Percentiles rank a stretch among this genome's conserved stretches.
phyloP scores from a whole-genome alignment of 2,329 filamentous ascomycete genomes.

The Daldinia sp. region DNA sequence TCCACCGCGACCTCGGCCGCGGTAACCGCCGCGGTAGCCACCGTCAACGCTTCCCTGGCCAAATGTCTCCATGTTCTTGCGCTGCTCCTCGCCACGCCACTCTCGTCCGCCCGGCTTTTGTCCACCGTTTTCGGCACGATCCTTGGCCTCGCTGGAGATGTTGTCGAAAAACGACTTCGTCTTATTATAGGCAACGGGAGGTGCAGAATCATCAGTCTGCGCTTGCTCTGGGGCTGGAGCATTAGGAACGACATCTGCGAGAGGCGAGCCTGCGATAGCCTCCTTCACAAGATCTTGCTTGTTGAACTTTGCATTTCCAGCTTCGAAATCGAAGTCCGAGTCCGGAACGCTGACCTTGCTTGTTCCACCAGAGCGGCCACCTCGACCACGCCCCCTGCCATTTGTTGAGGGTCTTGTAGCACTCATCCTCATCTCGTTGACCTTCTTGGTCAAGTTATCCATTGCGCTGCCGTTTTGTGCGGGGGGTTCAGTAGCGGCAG shows the following conservation, averaged over 20 bases:
- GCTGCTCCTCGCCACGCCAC: constrained; percentile 92
- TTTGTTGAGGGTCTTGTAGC: constrained; percentile 63
- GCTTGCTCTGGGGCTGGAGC: constrained; percentile 54
- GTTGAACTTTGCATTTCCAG: constrained; percentile 88
- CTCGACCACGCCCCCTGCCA: constrained; percentile 60
- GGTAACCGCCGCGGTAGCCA: constrained; percentile 79
- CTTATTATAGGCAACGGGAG: constrained; percentile 81
- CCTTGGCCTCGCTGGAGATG: constrained; percentile 93
- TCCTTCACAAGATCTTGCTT: constrained; percentile 89
- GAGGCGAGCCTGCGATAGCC: constrained; percentile 82
- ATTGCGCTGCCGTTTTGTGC: constrained; percentile 57
- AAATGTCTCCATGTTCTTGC: constrained; percentile 97
- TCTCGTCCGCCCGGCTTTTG: constrained; percentile 82
- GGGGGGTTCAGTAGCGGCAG: constrained; percentile 46
- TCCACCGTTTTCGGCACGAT: constrained; percentile 79
- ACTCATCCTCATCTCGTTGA: constrained; percentile 80
- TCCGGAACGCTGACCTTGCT: constrained; percentile 88
- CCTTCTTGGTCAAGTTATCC: constrained; percentile 79
- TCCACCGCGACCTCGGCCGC: constrained; percentile 83
- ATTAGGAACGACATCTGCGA: constrained; percentile 62
- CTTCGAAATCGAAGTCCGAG: constrained; percentile 92
- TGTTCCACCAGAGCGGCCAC: constrained; percentile 58
- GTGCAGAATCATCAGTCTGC: constrained; percentile 51
- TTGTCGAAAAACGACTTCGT: constrained; percentile 96
- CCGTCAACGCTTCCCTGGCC: constrained; percentile 95